Evolutionary conservation across 2,329 filamentous ascomycete genomes (phyloP).

Genomic region (Xylariaceae sp.): DNA sequence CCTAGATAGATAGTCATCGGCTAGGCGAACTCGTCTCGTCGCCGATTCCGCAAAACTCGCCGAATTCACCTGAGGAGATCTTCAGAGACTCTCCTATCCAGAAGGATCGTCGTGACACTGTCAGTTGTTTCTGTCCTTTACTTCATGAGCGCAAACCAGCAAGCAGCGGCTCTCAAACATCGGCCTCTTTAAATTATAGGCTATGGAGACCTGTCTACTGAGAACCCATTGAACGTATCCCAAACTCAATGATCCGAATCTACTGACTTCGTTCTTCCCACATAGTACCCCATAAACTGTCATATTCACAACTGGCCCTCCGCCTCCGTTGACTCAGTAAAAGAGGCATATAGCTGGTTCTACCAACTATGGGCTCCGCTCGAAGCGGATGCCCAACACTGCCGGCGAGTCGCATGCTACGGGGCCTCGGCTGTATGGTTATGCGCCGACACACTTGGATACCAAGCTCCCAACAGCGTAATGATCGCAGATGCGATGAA

Average conservation of each 20-base stretch:
- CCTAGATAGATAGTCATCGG: neutral
- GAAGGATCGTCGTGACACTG: slow-evolving; percentile 11
- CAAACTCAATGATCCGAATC: too few species aligned
- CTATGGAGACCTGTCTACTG: too few species aligned
- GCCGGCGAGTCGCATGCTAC: slow-evolving; percentile 11
- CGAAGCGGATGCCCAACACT: slow-evolving; percentile 14
- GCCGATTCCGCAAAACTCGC: neutral
- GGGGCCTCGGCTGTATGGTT: slow-evolving; percentile 15
- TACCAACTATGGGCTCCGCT: slow-evolving; percentile 13
- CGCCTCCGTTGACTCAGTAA: slow-evolving; percentile 14
- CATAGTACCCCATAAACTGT: slow-evolving; percentile 18
- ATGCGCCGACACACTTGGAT: slow-evolving; percentile 14
- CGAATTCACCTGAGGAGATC: neutral
- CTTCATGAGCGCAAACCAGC: neutral
- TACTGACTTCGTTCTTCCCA: neutral
- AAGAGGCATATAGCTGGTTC: slow-evolving; percentile 17
- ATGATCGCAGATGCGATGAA: slow-evolving; percentile 17
- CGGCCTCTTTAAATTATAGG: too few species aligned
- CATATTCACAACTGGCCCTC: slow-evolving; percentile 16
- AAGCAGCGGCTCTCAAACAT: too few species aligned
- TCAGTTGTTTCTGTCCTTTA: neutral
- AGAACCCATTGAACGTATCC: too few species aligned
- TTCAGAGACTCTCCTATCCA: neutral
- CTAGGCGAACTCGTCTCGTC: neutral
- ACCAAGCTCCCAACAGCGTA: slow-evolving; percentile 10